Conservation (phyloP, 1,284 basidiomycete genomes). For the Tilletia indica region DNA sequence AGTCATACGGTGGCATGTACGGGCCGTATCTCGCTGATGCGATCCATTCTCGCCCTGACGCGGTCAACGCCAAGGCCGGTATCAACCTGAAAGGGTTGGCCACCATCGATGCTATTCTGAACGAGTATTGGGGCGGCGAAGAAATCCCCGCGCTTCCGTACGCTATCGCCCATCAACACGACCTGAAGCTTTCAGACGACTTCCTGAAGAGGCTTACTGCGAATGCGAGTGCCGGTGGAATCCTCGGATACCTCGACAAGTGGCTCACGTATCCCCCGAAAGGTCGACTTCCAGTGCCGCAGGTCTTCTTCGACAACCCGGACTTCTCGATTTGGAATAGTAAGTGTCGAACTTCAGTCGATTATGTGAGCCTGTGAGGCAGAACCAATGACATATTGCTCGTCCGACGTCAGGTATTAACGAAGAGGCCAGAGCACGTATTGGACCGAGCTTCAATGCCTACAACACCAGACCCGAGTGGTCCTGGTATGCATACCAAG, state of each 20-base stretch:
- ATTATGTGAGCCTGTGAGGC: no score
- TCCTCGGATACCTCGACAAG: no score
- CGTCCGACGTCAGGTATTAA: not conserved
- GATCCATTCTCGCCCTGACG: conserved; percentile 35
- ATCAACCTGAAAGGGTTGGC: conserved; percentile 51
- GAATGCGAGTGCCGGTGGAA: no score
- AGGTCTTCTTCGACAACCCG: conserved; percentile 23
- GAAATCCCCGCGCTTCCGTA: conserved; percentile 42
- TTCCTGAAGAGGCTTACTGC: no score
- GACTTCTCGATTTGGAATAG: conserved; percentile 19
- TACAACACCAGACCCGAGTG: conserved; percentile 24
- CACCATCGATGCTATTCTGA: conserved; percentile 50
- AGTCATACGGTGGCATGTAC: conserved; percentile 95
- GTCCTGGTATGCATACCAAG: conserved; percentile 19
- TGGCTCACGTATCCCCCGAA: no score
- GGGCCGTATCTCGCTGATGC: conserved; percentile 76
- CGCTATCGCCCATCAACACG: no score
- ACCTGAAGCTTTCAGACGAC: no score
- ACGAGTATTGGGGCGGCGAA: conserved; percentile 29
- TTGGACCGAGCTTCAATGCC: conserved; percentile 17
- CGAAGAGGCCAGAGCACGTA: not conserved
- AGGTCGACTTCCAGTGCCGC: conserved; percentile 21
- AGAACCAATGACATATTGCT: no score
- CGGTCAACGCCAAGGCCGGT: conserved; percentile 29
- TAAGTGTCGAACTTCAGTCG: no score